Evolutionary conservation across 225 moss, liverwort and hornwort species (phyloP).

Genomic region (Polytrichum commune): DNA sequence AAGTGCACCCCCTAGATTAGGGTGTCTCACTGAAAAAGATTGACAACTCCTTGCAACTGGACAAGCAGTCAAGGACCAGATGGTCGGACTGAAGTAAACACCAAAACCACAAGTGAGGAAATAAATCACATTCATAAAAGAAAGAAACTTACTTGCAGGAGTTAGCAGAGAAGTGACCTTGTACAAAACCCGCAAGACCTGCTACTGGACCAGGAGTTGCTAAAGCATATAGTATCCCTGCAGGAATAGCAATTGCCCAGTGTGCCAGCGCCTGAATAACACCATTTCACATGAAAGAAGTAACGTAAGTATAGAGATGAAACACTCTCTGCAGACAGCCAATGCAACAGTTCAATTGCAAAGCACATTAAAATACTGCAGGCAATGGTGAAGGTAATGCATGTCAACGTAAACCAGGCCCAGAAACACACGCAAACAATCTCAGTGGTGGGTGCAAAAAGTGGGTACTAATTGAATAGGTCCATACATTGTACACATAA

Average conservation of each 20-base stretch:
- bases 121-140: too few relatives aligned
- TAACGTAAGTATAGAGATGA: neutral
- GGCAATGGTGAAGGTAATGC: neutral
- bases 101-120: too few relatives aligned
- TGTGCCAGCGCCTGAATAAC: conserved; percentile 33
- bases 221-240: conserved; percentile 39
- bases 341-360: conserved; percentile 2
- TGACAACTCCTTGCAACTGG: neutral
- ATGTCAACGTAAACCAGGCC: neutral
- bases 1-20: too few relatives aligned
- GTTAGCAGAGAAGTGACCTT: conserved; percentile 18
- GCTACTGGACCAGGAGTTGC: conserved; percentile 64
- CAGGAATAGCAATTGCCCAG: conserved; percentile 45
- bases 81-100: neutral
- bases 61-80: neutral
- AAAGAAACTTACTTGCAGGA: conserved; percentile 27
- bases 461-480: too few relatives aligned
- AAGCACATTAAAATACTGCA: neutral
- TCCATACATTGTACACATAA: too few relatives aligned
- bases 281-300: conserved; percentile 8
- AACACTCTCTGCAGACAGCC: too few relatives aligned
- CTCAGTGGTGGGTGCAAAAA: neutral
- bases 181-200: conserved; percentile 51
- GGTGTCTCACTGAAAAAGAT: too few relatives aligned
- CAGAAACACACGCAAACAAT: neutral